These are phyloP conservation scores for Paxillus rubicundulus DNA, from an alignment of 768 basidiomycete genomes.

Conservation along the genomic window DNA sequence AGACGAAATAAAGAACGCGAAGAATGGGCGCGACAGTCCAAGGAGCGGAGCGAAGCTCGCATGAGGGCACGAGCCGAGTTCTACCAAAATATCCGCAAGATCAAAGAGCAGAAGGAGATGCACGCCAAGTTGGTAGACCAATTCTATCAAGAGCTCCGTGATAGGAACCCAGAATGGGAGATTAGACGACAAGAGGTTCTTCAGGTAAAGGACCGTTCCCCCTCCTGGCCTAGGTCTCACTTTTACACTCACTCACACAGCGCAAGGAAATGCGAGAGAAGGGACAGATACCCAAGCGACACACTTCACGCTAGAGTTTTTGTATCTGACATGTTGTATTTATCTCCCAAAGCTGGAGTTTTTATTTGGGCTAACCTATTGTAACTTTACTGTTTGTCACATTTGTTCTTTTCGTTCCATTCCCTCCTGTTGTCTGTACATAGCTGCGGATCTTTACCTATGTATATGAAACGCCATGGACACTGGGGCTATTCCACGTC, in stretches of 20 bases:
- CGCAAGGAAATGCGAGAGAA: constrained; percentile 30
- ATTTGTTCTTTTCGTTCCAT: neutral
- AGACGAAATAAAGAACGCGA: constrained; percentile 48
- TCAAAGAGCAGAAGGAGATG: constrained; percentile 41
- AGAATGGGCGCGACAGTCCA: constrained; percentile 52
- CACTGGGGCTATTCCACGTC: neutral
- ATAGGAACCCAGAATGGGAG: constrained; percentile 62
- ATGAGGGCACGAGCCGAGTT: constrained; percentile 40
- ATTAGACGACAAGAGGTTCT: constrained; percentile 49
- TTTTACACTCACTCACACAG: constrained; percentile 14
- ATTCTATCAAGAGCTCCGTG: constrained; percentile 53
- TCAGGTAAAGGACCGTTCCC: constrained; percentile 39
- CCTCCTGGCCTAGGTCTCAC: constrained; percentile 6
- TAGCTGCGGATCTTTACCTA: neutral
- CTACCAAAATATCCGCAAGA: constrained; percentile 37
- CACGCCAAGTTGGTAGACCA: constrained; percentile 47
- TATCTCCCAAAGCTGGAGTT: constrained; percentile 23
- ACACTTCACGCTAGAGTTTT: constrained; percentile 11
- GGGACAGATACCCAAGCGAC: constrained; percentile 20
- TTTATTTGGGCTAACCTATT: constrained; percentile 25
- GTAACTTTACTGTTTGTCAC: constrained; percentile 16
- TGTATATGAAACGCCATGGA: neutral
- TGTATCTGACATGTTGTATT: constrained; percentile 29
- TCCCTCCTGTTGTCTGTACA: constrained; percentile 11
- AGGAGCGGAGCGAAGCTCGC: constrained; percentile 49